A percentile compares a stretch with the other conserved stretches of the same genome.
Conservation (phyloP, 306 rosid species). For the Lathyrus aphaca region DNA sequence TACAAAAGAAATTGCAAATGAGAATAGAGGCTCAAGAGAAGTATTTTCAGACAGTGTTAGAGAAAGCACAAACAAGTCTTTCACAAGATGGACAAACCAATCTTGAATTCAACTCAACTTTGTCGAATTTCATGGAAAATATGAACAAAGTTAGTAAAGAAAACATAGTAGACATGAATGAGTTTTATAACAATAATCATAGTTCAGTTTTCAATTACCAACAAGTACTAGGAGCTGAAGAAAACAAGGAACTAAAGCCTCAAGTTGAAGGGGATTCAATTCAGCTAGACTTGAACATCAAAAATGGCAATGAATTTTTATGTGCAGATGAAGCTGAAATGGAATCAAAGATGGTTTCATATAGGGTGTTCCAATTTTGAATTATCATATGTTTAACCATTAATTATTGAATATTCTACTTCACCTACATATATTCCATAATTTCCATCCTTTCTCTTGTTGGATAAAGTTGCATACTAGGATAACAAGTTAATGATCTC, state of each 20-base stretch:
- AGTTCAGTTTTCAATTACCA: slow-evolving; percentile 47
- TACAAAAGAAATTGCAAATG: slow-evolving; percentile 68
- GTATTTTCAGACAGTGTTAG: slow-evolving; percentile 77
- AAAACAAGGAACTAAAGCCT: slow-evolving; percentile 50
- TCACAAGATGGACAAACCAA: slow-evolving; percentile 52
- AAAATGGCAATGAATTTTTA: slow-evolving; percentile 63
- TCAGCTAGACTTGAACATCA: slow-evolving; percentile 74
- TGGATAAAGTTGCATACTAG: slow-evolving; percentile 11
- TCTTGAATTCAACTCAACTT: slow-evolving; percentile 66
- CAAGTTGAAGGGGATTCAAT: slow-evolving; percentile 54
- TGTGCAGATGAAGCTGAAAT: slow-evolving; percentile 59
- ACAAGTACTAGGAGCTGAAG: slow-evolving; percentile 40
- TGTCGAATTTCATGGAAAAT: slow-evolving; percentile 72
- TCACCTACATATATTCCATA: slow-evolving; percentile 26
- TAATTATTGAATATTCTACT: slow-evolving; percentile 22
- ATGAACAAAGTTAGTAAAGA: slow-evolving; percentile 60
- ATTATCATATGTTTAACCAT: slow-evolving; percentile 11
- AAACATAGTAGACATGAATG: slow-evolving; percentile 46
- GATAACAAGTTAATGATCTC: neutral
- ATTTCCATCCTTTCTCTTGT: slow-evolving; percentile 2
- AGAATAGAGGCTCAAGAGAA: slow-evolving; percentile 91
- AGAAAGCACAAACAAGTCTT: slow-evolving; percentile 77
- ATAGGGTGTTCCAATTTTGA: slow-evolving; percentile 47
- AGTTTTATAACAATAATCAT: slow-evolving; percentile 39
- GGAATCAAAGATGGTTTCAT: slow-evolving; percentile 60